Base-by-base conservation (phyloP, 176 grass and related monocot genomes). In the Oryza longistaminata region DNA sequence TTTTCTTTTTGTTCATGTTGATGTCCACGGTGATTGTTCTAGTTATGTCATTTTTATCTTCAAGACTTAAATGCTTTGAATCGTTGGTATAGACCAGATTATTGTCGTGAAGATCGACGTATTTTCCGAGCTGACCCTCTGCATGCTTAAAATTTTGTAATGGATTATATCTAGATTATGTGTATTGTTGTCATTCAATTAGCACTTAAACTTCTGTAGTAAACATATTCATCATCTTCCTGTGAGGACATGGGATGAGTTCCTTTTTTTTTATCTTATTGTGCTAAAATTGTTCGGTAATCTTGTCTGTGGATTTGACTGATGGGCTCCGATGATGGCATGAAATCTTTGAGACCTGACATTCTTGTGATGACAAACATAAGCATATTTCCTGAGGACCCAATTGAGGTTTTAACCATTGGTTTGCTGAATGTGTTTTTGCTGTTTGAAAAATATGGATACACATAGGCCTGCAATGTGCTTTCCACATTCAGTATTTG, bases 331-430 rank as follows among this genome's bases (percentile, higher is more conserved):
- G 39, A 31, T 82, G 37, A 83, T 78, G 74, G 52, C 83, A 90
- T 90, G 17, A 8, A 72, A 90, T 83, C 68, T 79, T 83, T 74
- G 74, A 83, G 84, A 74, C 88, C 68, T 79, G 74, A 79, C 48
- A 71, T 81, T 66, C 21, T 74, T 73, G 17, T 87, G 49, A 87
- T 80, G 80, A 49, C 75, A 87, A 70, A 9, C 11, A 25, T 75
- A 64, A 90, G 39, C 88, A 87, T 83, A 67, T 44, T 34, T 86
- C 40, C 62, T 64, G 69, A 70, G 62, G 69, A 42, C 39, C 27
- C 27, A 16, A 60, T 42, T 70, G 14, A 43, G 24, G 2, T 72
- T 73, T 13, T 9, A 7, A 48, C 2, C 6, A 39, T 21, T 15
- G 0, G 12, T 49, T 7, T 22, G 0, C 12, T 81, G 37, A 29